Conservation (phyloP, 2,329 filamentous ascomycete species). For the Colletotrichum limetticola region DNA sequence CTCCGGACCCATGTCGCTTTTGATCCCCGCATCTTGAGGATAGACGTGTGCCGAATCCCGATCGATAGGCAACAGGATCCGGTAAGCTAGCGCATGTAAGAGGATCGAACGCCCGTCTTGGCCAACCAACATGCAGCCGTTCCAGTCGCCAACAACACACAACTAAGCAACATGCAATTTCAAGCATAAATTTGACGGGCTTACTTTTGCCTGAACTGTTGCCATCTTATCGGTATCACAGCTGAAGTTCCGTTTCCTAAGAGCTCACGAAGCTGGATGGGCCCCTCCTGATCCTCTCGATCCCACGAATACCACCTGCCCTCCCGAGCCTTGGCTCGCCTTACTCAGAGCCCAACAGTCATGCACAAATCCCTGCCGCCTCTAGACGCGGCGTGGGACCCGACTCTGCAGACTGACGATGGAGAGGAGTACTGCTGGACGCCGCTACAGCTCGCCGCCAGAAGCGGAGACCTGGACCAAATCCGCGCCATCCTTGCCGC, state of each 20-base stretch:
- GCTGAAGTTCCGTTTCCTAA: background rate
- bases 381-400: background rate
- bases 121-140: background rate
- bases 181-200: background rate
- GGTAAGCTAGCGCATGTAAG: background rate
- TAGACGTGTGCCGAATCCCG: background rate
- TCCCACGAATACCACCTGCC: background rate
- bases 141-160: background rate
- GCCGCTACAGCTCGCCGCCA: conserved; percentile 46
- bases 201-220: background rate
- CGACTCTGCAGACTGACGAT: background rate
- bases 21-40: background rate
- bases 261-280: background rate
- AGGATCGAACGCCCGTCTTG: background rate
- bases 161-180: background rate
- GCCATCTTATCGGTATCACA: background rate
- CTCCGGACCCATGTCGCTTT: background rate
- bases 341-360: background rate
- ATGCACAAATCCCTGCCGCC: background rate
- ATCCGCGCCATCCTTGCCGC: conserved; percentile 41
- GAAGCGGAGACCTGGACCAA: conserved; percentile 42
- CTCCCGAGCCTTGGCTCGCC: background rate
- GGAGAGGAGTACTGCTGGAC: conserved; percentile 45
- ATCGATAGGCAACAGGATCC: background rate
- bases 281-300: background rate